Percentiles rank a stretch among this genome's conserved stretches.
These are phyloP conservation scores for Malassezia slooffiae DNA, from an alignment of 1,284 basidiomycete genomes.

Conservation along the genomic window DNA sequence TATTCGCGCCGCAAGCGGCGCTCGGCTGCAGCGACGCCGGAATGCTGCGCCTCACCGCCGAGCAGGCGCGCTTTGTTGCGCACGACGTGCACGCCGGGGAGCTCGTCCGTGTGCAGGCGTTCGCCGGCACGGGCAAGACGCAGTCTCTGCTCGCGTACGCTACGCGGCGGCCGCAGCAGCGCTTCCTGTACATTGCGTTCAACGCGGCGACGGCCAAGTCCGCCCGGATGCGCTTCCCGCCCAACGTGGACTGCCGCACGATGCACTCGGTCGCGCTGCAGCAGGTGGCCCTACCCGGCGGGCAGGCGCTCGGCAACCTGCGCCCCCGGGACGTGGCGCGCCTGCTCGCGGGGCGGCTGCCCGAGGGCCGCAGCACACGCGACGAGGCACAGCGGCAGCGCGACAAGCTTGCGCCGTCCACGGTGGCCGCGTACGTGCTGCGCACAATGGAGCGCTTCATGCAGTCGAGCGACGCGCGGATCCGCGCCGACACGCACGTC, in stretches of 20 bases:
- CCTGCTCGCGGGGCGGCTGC: conserved; percentile 21
- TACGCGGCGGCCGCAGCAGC: conserved; percentile 21
- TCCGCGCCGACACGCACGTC: conserved; percentile 24
- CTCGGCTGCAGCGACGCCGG: conserved; percentile 1
- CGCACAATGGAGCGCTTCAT: conserved; percentile 32
- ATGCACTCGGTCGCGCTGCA: conserved; percentile 35
- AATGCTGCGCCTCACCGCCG: conserved; percentile 26
- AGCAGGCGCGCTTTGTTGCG: conserved; percentile 28
- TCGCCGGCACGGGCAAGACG: conserved; percentile 38
- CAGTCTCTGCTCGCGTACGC: conserved; percentile 32
- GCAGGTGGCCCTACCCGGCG: conserved; percentile 22
- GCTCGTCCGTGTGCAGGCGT: conserved; percentile 35
- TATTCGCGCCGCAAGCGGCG: conserved; percentile 17
- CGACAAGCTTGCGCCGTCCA: conserved; percentile 23
- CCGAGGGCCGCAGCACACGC: conserved; percentile 17
- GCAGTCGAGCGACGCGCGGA: conserved; percentile 25
- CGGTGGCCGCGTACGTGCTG: conserved; percentile 34
- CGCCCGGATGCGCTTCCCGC: conserved; percentile 24
- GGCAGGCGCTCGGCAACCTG: conserved; percentile 24
- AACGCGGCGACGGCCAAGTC: conserved; percentile 33
- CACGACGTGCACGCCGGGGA: conserved; percentile 25
- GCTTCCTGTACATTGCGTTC: conserved; percentile 38
- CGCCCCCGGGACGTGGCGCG: conserved; percentile 28
- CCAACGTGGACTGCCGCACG: conserved; percentile 35
- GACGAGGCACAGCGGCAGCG: conserved; percentile 6